Conservation (phyloP, 495 filamentous ascomycete genomes). For the Bathelium albidoporum region DNA sequence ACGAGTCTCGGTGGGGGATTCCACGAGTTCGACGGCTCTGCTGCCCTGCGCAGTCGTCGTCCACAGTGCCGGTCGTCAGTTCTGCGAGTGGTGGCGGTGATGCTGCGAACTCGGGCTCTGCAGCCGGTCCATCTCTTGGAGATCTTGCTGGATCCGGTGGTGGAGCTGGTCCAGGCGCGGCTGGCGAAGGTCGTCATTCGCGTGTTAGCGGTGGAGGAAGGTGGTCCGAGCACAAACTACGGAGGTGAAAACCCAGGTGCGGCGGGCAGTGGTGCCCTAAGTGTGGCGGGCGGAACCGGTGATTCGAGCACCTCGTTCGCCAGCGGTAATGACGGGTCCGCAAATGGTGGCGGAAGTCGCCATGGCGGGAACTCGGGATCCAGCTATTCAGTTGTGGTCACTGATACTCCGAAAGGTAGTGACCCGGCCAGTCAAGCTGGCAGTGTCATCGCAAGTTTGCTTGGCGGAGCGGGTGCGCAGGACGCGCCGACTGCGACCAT, state of each 20-base stretch:
- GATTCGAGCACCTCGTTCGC: neutral
- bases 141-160: neutral
- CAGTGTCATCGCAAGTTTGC: neutral
- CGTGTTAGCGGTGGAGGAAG: neutral
- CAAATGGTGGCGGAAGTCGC: neutral
- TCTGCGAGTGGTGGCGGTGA: no score
- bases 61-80: no score
- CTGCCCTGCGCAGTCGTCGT: no score
- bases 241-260: neutral
- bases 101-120: no score
- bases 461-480: neutral
- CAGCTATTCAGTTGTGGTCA: neutral
- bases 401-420: neutral
- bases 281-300: neutral
- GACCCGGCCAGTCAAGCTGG: neutral
- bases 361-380: neutral
- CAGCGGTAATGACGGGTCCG: neutral
- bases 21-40: neutral
- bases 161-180: neutral
- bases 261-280: neutral
- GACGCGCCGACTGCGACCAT: neutral
- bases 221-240: neutral
- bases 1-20: neutral
- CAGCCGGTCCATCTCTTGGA: no score
- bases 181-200: neutral